Evolutionary conservation across 305 asterid genomes (phyloP).

Genomic region (Withania somnifera): DNA sequence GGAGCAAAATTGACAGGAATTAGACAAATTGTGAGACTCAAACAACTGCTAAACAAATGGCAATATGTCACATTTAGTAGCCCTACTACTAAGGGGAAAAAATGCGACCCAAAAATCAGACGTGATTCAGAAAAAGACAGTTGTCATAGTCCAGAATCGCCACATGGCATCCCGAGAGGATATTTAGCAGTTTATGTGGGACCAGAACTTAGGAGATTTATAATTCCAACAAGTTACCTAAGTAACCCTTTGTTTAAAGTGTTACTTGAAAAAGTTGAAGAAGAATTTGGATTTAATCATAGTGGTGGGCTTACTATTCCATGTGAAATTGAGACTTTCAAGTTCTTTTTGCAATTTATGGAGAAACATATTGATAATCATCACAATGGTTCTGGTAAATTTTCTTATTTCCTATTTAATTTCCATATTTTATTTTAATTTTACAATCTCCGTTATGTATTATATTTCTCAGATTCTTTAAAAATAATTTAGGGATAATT

Average conservation of each 20-base stretch:
- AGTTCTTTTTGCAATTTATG: conserved; percentile 35
- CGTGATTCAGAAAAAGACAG: conserved; percentile 46
- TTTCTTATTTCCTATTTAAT: neutral
- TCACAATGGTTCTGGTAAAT: neutral
- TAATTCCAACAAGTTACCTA: conserved; percentile 56
- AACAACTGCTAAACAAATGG: conserved; percentile 51
- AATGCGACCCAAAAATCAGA: neutral
- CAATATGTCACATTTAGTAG: conserved; percentile 33
- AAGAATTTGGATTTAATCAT: conserved; percentile 67
- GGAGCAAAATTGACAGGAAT: conserved; percentile 40
- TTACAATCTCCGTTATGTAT: accelerated
- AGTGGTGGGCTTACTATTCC: conserved; percentile 59
- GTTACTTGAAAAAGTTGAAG: conserved; percentile 56
- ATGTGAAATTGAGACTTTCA: conserved; percentile 47
- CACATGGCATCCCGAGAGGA: conserved; percentile 43
- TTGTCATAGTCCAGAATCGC: conserved; percentile 51
- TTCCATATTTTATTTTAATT: neutral
- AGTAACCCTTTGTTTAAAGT: conserved; percentile 45
- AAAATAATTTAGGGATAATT: neutral
- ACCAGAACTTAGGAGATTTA: conserved; percentile 55
- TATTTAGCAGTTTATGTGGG: conserved; percentile 66
- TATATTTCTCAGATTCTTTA: neutral
- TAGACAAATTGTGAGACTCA: conserved; percentile 53
- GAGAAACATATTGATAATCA: conserved; percentile 7
- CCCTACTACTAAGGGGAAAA: conserved; percentile 6